Evolutionary conservation across 148 eudicot species (phyloP).

Genomic region (Pouteria glomerata): DNA sequence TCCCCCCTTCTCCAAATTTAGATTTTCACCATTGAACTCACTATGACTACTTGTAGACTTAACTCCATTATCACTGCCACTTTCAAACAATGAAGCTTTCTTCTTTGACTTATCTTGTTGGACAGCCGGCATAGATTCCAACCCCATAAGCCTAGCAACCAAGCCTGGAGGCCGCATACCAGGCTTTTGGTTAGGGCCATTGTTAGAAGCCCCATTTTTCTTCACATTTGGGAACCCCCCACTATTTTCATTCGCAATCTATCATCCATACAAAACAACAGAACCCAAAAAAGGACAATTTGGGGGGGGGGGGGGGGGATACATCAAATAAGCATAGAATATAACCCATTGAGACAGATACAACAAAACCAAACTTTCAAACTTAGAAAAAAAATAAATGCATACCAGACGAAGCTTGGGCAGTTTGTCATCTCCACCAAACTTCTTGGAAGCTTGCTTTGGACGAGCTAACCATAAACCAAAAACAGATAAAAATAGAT

Average conservation of each 20-base stretch:
- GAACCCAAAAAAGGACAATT: not conserved
- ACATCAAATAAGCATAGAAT: not conserved
- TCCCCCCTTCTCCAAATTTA: slow-evolving; percentile 36
- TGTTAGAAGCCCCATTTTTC: slow-evolving; percentile 27
- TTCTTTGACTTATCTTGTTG: slow-evolving; percentile 25
- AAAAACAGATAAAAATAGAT: not conserved
- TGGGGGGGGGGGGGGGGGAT: no score
- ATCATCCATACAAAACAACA: slow-evolving; percentile 19
- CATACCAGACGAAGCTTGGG: slow-evolving; percentile 84
- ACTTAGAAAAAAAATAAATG: not conserved
- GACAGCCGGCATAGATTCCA: slow-evolving; percentile 74
- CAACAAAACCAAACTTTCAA: slow-evolving; percentile 2
- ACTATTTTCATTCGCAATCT: slow-evolving; percentile 78
- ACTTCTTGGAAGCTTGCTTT: slow-evolving; percentile 62
- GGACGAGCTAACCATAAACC: slow-evolving; percentile 42
- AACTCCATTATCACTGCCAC: slow-evolving; percentile 17
- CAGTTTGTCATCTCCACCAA: slow-evolving; percentile 70
- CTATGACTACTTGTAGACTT: slow-evolving; percentile 11
- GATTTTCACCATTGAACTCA: slow-evolving; percentile 21
- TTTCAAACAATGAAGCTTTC: slow-evolving; percentile 21
- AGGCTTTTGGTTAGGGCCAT: slow-evolving; percentile 33
- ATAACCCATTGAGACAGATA: not conserved
- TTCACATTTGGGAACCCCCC: slow-evolving; percentile 61
- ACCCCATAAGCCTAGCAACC: slow-evolving; percentile 98
- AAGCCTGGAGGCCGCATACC: slow-evolving; percentile 60